phyloP scores from a whole-genome alignment of 495 filamentous ascomycete species.

The Achaetomiella virescens region DNA sequence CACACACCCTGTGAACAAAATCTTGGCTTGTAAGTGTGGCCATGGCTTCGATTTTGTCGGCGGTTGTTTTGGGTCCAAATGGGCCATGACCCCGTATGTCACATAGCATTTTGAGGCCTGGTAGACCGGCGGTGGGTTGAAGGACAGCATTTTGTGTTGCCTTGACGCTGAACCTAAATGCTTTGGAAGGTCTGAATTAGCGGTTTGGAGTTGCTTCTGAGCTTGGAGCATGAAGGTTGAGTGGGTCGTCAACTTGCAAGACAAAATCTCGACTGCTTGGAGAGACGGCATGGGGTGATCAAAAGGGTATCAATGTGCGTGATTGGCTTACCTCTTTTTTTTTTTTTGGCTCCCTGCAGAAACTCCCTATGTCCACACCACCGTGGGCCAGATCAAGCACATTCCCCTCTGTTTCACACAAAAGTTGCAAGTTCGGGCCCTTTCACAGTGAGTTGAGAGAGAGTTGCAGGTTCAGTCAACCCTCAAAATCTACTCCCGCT shows the following conservation, averaged over 20 bases:
- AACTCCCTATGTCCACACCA: not conserved
- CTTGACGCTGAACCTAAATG: too few species aligned
- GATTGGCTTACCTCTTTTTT: too few species aligned
- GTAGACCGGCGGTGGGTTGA: conserved; percentile 47
- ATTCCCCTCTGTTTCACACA: not conserved
- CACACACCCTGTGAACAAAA: conserved; percentile 69
- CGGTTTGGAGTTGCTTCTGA: not conserved
- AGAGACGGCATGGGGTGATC: too few species aligned
- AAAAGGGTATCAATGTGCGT: too few species aligned
- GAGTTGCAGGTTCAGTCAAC: not conserved
- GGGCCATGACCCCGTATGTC: conserved; percentile 57
- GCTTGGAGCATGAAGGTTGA: not conserved
- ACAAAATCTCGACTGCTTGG: not conserved
- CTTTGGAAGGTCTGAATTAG: not conserved
- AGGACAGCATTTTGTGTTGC: conserved; percentile 50
- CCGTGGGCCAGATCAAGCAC: conserved; percentile 4
- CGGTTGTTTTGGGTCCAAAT: conserved; percentile 62
- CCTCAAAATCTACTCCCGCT: not conserved
- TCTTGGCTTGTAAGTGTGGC: conserved; percentile 57
- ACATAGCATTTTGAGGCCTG: conserved; percentile 69
- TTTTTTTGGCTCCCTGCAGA: too few species aligned
- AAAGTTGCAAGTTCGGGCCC: not conserved
- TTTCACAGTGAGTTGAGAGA: not conserved
- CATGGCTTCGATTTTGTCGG: conserved; percentile 71
- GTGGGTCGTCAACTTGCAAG: not conserved